Evolutionary conservation across 495 filamentous ascomycete genomes (phyloP).

Genomic region (Penicillium nucicola): DNA sequence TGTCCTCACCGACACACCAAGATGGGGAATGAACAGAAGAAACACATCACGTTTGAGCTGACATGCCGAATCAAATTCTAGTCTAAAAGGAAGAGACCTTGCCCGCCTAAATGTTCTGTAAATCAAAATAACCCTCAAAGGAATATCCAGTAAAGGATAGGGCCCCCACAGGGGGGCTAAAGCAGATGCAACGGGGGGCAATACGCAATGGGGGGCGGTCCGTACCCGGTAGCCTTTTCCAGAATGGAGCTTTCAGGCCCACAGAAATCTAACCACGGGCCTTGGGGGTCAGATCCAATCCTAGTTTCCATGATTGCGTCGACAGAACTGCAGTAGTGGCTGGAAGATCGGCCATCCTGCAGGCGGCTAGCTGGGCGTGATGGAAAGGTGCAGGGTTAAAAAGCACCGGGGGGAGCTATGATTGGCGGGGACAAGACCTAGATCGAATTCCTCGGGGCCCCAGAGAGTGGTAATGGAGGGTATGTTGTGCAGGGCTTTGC

Average conservation of each 20-base stretch:
- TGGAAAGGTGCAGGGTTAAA: slow-evolving; percentile 12
- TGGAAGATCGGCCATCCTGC: slow-evolving; percentile 26
- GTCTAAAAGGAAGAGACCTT: slow-evolving; percentile 1
- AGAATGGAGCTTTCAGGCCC: slow-evolving; percentile 12
- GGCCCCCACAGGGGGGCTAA: slow-evolving; percentile 7
- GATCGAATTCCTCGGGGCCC: slow-evolving; percentile 9
- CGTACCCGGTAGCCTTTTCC: slow-evolving; percentile 24
- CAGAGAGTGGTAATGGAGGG: slow-evolving; percentile 2
- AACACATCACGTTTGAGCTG: neutral
- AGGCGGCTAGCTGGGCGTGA: slow-evolving; percentile 23
- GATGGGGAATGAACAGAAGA: slow-evolving; percentile 5
- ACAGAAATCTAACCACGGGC: neutral
- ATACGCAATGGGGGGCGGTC: too few species aligned
- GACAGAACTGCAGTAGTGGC: slow-evolving; percentile 20
- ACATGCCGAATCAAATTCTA: neutral
- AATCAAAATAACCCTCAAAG: neutral
- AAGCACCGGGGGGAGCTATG: slow-evolving; percentile 8
- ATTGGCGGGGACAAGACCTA: slow-evolving; percentile 13
- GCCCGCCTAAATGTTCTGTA: neutral
- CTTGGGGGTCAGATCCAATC: slow-evolving; percentile 11
- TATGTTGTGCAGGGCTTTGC: slow-evolving; percentile 25
- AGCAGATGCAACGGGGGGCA: slow-evolving; percentile 14
- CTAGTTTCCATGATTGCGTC: slow-evolving; percentile 5
- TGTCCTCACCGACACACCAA: slow-evolving; percentile 31
- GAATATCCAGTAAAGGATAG: neutral